Base-by-base conservation (phyloP, 768 basidiomycete species). In the Hortiboletus campestris region DNA sequence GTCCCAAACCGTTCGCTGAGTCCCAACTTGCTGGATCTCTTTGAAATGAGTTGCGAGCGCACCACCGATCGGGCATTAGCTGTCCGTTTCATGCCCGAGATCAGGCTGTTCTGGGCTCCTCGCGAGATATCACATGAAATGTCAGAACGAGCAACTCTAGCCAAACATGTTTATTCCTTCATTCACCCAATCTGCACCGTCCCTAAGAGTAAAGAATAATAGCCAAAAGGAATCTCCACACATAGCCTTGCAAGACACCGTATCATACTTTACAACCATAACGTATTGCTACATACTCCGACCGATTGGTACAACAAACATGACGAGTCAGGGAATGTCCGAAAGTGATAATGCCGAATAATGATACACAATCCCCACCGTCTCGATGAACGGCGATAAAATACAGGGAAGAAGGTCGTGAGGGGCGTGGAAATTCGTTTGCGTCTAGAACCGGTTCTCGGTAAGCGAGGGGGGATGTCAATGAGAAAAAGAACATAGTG, bases 181-280 rank as follows among this genome's bases (percentile, higher is more conserved):
- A 28, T 34, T 53, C 36, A 31, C 31, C 40, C 22, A 19, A 44
- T 45, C 41, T 16, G 39, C 5, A 32, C 19, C 11, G 32, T 41
- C 52, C 38, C 45, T 29, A 46, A 34, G 29, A 36, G 22, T 28
- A 46, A 51, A 40, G 34, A 32, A 35, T 9, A 20, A 28, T 22
- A 12, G 29, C 46, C 43, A 58, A 34, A 25, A 47, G 14, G 49
- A 22, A 58, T 42, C 44, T 32, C 48, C 42, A 20, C 47, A 55
- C 43, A 56, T 46, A 54, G 29, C 56, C 54, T 25, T 25, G 25
- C 61, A 55, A 62, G 50, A 69, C 45, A 46, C 51, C 42, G 46
- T 57, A 59, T 22, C 69, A 60, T 73, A 71, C 44, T 68, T 71
- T 73, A 71, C 72, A 73, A 49, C 48, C 67, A 71, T 72, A 72